Conservation (phyloP, 2,329 filamentous ascomycete genomes). For the Sporothrix brunneoviolacea region DNA sequence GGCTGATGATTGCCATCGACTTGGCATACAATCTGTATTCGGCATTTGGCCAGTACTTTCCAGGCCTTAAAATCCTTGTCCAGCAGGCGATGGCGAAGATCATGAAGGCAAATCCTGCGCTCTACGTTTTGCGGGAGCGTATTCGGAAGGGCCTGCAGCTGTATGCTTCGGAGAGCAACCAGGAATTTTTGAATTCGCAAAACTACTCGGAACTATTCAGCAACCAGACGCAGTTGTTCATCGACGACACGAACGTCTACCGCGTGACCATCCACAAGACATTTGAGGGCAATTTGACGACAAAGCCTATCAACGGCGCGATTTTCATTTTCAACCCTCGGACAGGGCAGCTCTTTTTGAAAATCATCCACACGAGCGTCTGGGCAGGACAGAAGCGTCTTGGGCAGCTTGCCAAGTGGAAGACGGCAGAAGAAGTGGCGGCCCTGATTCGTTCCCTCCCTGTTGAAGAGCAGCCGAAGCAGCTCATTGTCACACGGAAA, state of each 20-base stretch:
- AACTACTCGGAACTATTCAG: slow-evolving; percentile 99
- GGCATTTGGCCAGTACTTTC: slow-evolving; percentile 97
- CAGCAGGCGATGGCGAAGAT: slow-evolving; percentile 99
- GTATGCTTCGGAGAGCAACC: slow-evolving; percentile 96
- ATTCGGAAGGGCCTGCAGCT: slow-evolving; percentile 97
- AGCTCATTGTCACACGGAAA: slow-evolving; percentile 96
- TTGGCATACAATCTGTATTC: slow-evolving; percentile 98
- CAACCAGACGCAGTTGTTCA: slow-evolving; percentile 97
- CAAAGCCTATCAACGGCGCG: slow-evolving; percentile 97
- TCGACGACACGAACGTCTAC: slow-evolving; percentile 98
- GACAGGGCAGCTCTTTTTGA: slow-evolving; percentile 93
- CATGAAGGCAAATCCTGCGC: slow-evolving; percentile 97
- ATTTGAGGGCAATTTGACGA: slow-evolving; percentile 97
- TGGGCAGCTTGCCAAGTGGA: slow-evolving; percentile 97
- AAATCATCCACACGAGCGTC: slow-evolving; percentile 98
- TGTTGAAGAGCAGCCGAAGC: slow-evolving; percentile 97
- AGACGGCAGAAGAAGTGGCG: slow-evolving; percentile 98
- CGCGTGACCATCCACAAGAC: slow-evolving; percentile 99
- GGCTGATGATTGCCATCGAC: slow-evolving; percentile 96
- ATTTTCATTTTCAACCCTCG: slow-evolving; percentile 99
- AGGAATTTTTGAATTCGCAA: slow-evolving; percentile 98
- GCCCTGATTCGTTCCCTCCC: slow-evolving; percentile 91
- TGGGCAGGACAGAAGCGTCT: slow-evolving; percentile 99
- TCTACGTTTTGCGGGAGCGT: slow-evolving; percentile 94
- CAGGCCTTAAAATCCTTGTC: slow-evolving; percentile 86